Conservation (phyloP, 768 basidiomycete species). For the Leccinum pellstonianum region DNA sequence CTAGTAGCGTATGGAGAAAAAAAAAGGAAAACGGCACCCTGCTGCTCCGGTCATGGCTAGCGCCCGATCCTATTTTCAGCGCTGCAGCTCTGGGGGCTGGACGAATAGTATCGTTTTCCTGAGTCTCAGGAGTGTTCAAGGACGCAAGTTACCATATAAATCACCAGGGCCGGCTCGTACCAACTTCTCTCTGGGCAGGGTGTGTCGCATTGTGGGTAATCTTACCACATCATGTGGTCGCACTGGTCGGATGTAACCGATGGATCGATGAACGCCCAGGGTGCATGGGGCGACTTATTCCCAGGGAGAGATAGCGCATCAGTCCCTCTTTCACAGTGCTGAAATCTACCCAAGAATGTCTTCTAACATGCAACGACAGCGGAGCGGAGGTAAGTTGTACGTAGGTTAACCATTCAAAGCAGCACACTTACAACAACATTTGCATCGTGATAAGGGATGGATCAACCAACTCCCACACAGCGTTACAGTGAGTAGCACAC, state of each 20-base stretch:
- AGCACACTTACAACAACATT: neutral
- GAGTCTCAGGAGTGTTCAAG: neutral
- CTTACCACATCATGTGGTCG: neutral
- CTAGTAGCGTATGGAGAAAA: too few relatives aligned
- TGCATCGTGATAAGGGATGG: neutral
- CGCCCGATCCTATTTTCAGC: neutral
- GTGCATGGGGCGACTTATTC: neutral
- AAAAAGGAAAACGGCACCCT: too few relatives aligned
- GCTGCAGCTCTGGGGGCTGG: neutral
- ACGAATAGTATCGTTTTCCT: neutral
- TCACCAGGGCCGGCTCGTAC: neutral
- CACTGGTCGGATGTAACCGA: neutral
- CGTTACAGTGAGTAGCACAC: neutral
- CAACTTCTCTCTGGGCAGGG: neutral
- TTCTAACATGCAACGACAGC: neutral
- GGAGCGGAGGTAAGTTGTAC: neutral
- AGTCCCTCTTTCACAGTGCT: neutral
- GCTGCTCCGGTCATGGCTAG: too few relatives aligned
- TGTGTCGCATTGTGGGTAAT: too few relatives aligned
- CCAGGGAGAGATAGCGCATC: neutral
- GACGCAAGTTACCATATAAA: neutral
- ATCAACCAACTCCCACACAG: neutral
- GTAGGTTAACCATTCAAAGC: neutral
- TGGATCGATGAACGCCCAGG: neutral
- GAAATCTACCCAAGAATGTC: neutral